These are phyloP conservation scores for Plasmodium chabaudi DNA, from an alignment of 169 alveolate genomes.

Conservation along the genomic window DNA sequence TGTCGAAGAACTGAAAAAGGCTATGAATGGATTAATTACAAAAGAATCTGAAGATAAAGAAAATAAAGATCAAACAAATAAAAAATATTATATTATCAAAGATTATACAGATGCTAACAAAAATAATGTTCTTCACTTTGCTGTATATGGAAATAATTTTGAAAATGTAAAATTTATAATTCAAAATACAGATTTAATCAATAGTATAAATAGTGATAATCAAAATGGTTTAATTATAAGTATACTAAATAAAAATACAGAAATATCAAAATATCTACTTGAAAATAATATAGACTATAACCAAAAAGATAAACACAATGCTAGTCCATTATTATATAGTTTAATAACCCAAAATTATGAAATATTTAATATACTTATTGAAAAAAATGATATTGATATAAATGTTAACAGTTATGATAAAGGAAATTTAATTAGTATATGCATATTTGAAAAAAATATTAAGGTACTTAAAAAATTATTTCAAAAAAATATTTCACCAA, in stretches of 20 bases:
- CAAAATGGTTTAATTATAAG: conserved; percentile 56
- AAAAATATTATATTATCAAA: conserved; percentile 48
- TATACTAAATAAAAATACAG: conserved; percentile 43
- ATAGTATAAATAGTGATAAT: conserved; percentile 45
- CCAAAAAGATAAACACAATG: conserved; percentile 36
- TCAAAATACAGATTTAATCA: conserved; percentile 44
- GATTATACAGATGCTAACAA: conserved; percentile 70
- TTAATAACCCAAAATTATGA: conserved; percentile 58
- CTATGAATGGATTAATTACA: conserved; percentile 33
- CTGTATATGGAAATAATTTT: conserved; percentile 59
- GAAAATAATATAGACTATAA: conserved; percentile 61
- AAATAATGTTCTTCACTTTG: conserved; percentile 62
- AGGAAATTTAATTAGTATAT: conserved; percentile 70
- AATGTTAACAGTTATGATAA: conserved; percentile 63
- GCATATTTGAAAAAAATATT: conserved; percentile 67
- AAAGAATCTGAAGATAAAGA: conserved; percentile 2
- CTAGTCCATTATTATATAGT: conserved; percentile 49
- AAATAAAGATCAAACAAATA: background rate
- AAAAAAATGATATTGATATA: conserved; percentile 55
- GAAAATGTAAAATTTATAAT: conserved; percentile 59
- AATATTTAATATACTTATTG: conserved; percentile 40
- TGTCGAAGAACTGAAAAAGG: conserved; percentile 53
- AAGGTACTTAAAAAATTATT: conserved; percentile 37
- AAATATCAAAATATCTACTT: conserved; percentile 36
- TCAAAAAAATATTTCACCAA: conserved; percentile 46